Percentiles rank a stretch among this genome's conserved stretches.
phyloP scores from a whole-genome alignment of 2,329 filamentous ascomycete species.

The Fusarium siculi region DNA sequence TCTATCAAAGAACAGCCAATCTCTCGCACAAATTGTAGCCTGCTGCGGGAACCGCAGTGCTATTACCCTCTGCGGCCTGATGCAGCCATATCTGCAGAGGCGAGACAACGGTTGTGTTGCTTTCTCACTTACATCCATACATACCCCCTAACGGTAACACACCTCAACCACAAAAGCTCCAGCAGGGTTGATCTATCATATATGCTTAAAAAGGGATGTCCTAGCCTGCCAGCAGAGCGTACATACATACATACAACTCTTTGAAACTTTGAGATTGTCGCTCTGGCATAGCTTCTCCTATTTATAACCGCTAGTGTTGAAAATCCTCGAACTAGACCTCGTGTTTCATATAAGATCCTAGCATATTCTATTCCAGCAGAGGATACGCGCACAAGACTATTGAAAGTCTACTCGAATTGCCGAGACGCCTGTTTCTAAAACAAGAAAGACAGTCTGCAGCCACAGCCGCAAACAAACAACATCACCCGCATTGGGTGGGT shows the following conservation, averaged over 20 bases:
- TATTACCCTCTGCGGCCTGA: conserved; percentile 12
- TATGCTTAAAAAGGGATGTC: conserved; percentile 2
- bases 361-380: conserved; percentile 6
- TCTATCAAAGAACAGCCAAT: conserved; percentile 20
- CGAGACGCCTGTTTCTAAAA: conserved; percentile 15
- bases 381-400: conserved; percentile 20
- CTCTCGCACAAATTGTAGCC: conserved; percentile 5
- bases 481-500: not conserved
- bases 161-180: not conserved
- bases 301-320: conserved; percentile 28
- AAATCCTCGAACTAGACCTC: conserved; percentile 11
- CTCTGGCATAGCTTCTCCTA: conserved; percentile 9
- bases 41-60: not conserved
- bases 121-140: conserved; percentile 13
- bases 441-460: conserved; percentile 6
- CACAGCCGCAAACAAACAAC: conserved; percentile 29
- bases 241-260: not conserved
- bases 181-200: conserved; percentile 13
- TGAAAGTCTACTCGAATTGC: conserved; percentile 24
- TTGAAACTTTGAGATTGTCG: not conserved
- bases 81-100: conserved; percentile 29
- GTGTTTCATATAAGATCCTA: conserved; percentile 29
- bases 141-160: not conserved
- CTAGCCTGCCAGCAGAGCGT: not conserved
- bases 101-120: conserved; percentile 3